Evolutionary conservation across 805 yeast species (phyloP), one percentile per base, ranked within the genome.

Genomic region (Zygoascus ofunaensis): DNA sequence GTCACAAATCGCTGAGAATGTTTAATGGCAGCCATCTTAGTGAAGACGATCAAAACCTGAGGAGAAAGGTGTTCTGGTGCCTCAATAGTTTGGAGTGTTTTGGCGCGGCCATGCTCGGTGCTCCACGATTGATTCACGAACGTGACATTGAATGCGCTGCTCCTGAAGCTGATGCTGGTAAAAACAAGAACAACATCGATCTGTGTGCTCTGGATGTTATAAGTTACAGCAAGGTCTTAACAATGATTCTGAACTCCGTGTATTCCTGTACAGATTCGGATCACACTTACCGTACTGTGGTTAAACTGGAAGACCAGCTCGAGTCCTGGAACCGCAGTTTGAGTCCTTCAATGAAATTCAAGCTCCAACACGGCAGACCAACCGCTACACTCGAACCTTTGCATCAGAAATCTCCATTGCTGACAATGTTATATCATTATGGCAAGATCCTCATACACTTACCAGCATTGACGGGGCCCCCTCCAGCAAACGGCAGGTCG

Each of bases 1-100:
- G 94, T 61, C 95, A 94, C 7, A 47, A 51, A 28, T 79, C 89
- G 0, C 87, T 85, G 3, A 64, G 82, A 41, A 76, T 78, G 2
- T 71, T 72, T n/a, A 71, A 70, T 46, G 90, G 90, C 1, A 71
- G 82, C 2, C 74, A 75, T 28, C 75, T 82, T 37, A 73, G 79
- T 20, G 74, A 72, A 51, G 70, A 77, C 48, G 89, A 82, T 65
- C 92, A 82, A 61, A 87, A 89, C 49, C 86, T 84, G 57, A 71
- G 95, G 50, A 74, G 94, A 58, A 74, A 84, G 30, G 62, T 85
- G 34, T 87, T 87, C 54, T 87, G 96, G 96, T 78, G 86, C 50
- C 74, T 80, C 37, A 87, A 84, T 60, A 71, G 79, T 23, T 68
- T 87, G 50, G 96, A 87, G 59, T 72, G 79, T 2, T 84, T 84